Evolutionary conservation across 139 green algal genomes (phyloP), one percentile per base, ranked within the genome.

Genomic region (Picochlorum costavermella): DNA sequence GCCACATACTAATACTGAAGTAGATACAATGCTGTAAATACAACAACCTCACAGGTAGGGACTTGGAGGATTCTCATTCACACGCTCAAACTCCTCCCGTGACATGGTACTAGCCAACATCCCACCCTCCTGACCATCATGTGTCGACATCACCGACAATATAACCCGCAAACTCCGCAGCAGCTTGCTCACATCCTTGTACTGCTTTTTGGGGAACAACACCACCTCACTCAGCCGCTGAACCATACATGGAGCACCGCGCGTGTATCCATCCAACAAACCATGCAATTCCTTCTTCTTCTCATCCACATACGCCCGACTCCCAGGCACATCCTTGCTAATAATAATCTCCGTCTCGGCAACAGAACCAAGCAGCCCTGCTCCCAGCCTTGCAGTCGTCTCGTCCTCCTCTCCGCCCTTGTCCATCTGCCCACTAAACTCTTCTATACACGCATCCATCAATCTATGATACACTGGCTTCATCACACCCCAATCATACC

Each of bases 221-320:
- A 91, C 59, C 44, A 92, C 51, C 67, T 92, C 85, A 29, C 77
- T 84, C 3, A 92, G 69, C 4, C 85, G 76, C 70, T 92, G 85
- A 53, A 90, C 61, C 2, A 85, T 92, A 75, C 84, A 92, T 4
- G 85, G 85, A 1, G 81, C 68, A 2, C 77, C 69, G 10, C 33
- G 1, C 50, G 60, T 6, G 43, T 51, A 63, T 78, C 43, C 37
- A 5, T 68, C 59, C 28, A 89, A 58, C 14, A 79, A 48, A 2
- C 16, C 30, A 5, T 72, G 67, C 1, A 77, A 77, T 16, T 61
- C 64, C 5, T 74, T 33, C 2, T 81, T 78, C 11, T 78, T 81
- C 8, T 81, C 71, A 40, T 59, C 25, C 28, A 60, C 64, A 50
- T 70, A 51, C 30, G 14, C 56, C 46, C 20, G 11, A 25, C 17